phyloP scores from a whole-genome alignment of 148 eudicot genomes.

The Suaeda aralocaspica region DNA sequence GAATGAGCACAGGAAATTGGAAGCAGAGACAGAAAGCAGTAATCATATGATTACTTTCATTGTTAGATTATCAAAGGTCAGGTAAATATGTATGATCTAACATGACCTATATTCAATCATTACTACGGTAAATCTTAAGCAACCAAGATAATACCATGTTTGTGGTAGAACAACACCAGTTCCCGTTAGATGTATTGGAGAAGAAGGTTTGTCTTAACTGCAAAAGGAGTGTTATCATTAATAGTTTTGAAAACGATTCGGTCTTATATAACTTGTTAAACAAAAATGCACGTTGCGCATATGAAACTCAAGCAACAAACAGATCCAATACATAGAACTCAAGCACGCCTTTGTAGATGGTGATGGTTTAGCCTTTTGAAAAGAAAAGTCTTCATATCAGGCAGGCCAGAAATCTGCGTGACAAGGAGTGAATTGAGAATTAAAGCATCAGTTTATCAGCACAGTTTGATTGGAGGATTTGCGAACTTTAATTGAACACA shows the following conservation, averaged over 20 bases:
- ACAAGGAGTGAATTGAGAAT: slow-evolving; percentile 5
- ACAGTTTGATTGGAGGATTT: not conserved
- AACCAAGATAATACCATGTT: slow-evolving; percentile 18
- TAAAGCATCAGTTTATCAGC: not conserved
- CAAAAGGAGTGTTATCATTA: slow-evolving; percentile 4
- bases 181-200: slow-evolving; percentile 14
- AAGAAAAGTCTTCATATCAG: slow-evolving; percentile 81
- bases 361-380: slow-evolving; percentile 32
- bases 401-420: slow-evolving; percentile 30
- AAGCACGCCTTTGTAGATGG: slow-evolving; percentile 34
- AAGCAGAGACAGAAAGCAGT: not conserved
- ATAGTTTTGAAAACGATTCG: slow-evolving; percentile 6
- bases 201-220: slow-evolving; percentile 22
- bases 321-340: not conserved
- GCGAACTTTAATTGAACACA: not conserved
- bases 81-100: not conserved
- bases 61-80: not conserved
- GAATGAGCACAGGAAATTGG: not conserved
- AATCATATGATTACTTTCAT: not conserved
- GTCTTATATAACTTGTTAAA: not conserved
- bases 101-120: not conserved
- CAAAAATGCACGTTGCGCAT: not conserved
- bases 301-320: not conserved
- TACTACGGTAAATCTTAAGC: not conserved
- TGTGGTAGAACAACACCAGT: slow-evolving; percentile 15